phyloP scores from a whole-genome alignment of 148 eudicot species.

The Cornus controversa region DNA sequence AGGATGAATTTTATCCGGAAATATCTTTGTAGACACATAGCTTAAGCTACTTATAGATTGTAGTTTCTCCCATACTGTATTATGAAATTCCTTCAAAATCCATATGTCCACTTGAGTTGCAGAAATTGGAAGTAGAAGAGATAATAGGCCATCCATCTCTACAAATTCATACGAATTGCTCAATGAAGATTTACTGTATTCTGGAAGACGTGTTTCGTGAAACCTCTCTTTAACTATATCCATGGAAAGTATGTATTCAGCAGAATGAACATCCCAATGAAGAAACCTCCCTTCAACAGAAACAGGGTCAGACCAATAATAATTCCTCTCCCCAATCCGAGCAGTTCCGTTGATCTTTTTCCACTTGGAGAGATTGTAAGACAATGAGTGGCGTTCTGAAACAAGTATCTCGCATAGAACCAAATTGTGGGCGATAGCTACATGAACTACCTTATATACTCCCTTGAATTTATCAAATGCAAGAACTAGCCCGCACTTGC shows the following conservation, averaged over 20 bases:
- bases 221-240: conserved; percentile 11
- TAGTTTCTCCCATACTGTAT: conserved; percentile 7
- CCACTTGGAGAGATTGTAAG: background rate
- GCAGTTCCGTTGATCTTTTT: too few species aligned
- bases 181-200: background rate
- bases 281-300: too few species aligned
- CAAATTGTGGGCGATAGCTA: background rate
- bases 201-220: conserved; percentile 6
- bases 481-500: conserved; percentile 13
- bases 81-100: conserved; percentile 14
- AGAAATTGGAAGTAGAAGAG: conserved; percentile 8
- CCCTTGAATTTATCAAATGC: conserved; percentile 8
- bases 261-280: too few species aligned
- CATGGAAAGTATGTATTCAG: too few species aligned
- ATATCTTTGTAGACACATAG: conserved; percentile 3
- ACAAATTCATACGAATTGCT: background rate
- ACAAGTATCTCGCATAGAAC: conserved; percentile 14
- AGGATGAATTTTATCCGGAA: background rate
- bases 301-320: too few species aligned
- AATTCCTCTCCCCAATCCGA: too few species aligned
- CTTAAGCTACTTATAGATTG: background rate
- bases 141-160: background rate
- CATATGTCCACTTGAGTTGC: conserved; percentile 1
- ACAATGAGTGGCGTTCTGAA: background rate
- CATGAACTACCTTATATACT: conserved; percentile 16